Evolutionary conservation across 768 basidiomycete species (phyloP), one percentile per base, ranked within the genome.

Genomic region (Boletus rubescentipes): DNA sequence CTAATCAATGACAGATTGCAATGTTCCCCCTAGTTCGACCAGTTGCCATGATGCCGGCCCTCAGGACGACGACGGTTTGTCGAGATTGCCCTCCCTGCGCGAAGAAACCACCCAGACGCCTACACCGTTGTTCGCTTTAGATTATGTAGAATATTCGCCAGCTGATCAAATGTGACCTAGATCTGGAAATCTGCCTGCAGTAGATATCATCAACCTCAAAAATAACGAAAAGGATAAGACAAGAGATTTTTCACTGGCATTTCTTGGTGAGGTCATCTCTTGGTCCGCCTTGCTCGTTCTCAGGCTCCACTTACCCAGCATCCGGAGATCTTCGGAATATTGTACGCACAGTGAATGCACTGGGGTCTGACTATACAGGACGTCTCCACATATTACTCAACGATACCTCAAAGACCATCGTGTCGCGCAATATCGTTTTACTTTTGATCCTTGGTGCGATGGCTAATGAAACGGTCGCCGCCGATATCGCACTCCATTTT

Each of bases 291-390:
- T 8, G 14, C 29, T 29, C 18, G 23, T 41, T 45, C 51, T 61
- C 8, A 54, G 4, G 18, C 18, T 30, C 36, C n/a, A 11, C 42
- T 32, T 44, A 8, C 9, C 16, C 29, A 67, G 79, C 74, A 2
- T 79, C 76, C n/a, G 78, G 75, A 11, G 79, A 81, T 51, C 67
- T 81, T 34, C 69, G 79, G 11, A 69, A 78, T 49, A 55, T 78
- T 20, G 32, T 81, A 9, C 68, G 63, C 21, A 78, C 75, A 0
- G 56, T 80, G 57, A 81, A 79, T 39, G 57, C 54, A 30, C 66
- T 81, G 15, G 77, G 77, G 0, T 31, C 55, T 4, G 64, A 78
- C 37, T 78, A 75, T 49, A 59, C 61, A 1, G 79, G 79, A 5
- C 57, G 67, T 10, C 59, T 78, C 12, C 66, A 61, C 8, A 65